Conservation (phyloP, 495 filamentous ascomycete species). For the Niebla homalea region DNA sequence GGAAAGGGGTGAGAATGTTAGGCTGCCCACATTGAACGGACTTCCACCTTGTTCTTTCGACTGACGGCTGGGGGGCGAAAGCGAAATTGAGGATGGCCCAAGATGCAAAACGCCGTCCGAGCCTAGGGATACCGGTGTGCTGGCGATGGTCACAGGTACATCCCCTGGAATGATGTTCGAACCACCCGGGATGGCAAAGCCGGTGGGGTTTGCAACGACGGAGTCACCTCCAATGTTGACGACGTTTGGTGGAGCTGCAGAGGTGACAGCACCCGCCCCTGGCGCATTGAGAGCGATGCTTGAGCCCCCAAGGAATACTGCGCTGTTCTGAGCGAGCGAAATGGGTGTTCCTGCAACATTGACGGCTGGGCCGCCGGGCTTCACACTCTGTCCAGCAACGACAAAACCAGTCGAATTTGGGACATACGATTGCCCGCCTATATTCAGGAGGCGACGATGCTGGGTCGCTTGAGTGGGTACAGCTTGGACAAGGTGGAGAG, state of each 20-base stretch:
- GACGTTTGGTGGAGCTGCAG: neutral
- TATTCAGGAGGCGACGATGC: neutral
- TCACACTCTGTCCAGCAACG: neutral
- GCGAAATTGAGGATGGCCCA: neutral
- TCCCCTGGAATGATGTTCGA: slow-evolving; percentile 5
- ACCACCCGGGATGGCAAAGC: slow-evolving; percentile 1
- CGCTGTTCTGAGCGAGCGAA: neutral
- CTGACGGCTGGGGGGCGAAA: neutral
- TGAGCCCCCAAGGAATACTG: neutral
- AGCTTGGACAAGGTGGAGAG: neutral
- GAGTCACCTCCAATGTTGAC: slow-evolving; percentile 5
- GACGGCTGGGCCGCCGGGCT: slow-evolving; percentile 2
- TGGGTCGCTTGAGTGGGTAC: neutral
- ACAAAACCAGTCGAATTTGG: slow-evolving; percentile 2
- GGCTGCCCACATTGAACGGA: no score
- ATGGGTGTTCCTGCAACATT: neutral
- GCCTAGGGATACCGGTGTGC: slow-evolving; percentile 5
- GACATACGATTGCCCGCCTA: neutral
- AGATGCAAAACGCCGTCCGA: neutral
- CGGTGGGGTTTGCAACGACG: slow-evolving; percentile 3
- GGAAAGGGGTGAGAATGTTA: no score
- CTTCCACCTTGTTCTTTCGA: no score
- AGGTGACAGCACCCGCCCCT: neutral
- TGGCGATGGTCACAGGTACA: slow-evolving; percentile 1
- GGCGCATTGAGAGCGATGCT: neutral